Conservation (phyloP, 2,329 filamentous ascomycete genomes). For the Pseudopyrenochaeta lycopersici region DNA sequence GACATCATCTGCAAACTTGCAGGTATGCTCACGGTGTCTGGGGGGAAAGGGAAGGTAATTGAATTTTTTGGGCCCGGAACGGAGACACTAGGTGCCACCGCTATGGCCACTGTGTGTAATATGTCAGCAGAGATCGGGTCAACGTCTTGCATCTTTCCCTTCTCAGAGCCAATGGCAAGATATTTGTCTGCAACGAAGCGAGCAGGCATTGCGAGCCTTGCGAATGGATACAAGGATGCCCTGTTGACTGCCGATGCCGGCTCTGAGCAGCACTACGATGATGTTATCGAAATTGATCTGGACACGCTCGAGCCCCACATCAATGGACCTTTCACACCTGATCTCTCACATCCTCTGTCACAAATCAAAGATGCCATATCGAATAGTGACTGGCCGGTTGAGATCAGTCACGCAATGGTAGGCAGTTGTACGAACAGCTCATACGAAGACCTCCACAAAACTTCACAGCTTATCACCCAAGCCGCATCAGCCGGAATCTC, state of each 20-base stretch:
- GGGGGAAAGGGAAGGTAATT: slow-evolving; percentile 48
- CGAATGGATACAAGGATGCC: slow-evolving; percentile 29
- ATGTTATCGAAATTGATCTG: slow-evolving; percentile 48
- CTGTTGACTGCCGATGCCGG: slow-evolving; percentile 40
- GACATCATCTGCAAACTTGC: slow-evolving; percentile 52
- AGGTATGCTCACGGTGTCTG: slow-evolving; percentile 45
- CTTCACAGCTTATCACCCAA: slow-evolving; percentile 37
- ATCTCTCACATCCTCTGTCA: slow-evolving; percentile 45
- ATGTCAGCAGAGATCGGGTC: slow-evolving; percentile 52
- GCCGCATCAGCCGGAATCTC: slow-evolving; percentile 39
- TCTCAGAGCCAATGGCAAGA: slow-evolving; percentile 41
- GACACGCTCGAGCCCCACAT: slow-evolving; percentile 46
- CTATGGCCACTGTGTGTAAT: slow-evolving; percentile 51
- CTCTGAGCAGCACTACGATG: slow-evolving; percentile 44
- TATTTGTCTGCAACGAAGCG: slow-evolving; percentile 46
- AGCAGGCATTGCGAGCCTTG: slow-evolving; percentile 27
- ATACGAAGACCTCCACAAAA: slow-evolving; percentile 48
- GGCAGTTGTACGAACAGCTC: slow-evolving; percentile 51
- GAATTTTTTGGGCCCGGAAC: slow-evolving; percentile 50
- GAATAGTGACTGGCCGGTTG: slow-evolving; percentile 41
- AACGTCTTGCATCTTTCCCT: slow-evolving; percentile 51
- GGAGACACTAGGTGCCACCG: slow-evolving; percentile 44
- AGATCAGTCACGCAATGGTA: slow-evolving; percentile 42
- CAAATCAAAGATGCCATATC: slow-evolving; percentile 34
- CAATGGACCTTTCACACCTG: slow-evolving; percentile 49